Base-by-base conservation (phyloP, 148 eudicot species). In the Diospyros kaki region DNA sequence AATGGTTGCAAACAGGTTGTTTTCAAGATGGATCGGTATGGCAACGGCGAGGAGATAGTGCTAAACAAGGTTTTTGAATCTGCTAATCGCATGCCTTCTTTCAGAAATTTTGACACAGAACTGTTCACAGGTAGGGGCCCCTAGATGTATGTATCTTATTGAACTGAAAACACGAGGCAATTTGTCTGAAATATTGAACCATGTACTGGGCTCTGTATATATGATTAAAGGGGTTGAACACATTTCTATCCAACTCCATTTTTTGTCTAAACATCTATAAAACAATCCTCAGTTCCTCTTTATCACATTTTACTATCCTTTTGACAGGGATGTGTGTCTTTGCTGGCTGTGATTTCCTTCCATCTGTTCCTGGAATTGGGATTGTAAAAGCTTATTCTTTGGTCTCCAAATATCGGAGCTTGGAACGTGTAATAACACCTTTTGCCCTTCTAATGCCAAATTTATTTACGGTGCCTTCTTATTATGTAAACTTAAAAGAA, bases 341-440 rank as follows among this genome's bases (percentile, higher is more conserved):
- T 78, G 97, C 94, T 63, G 94, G 97, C 60, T 88, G 97, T 81
- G 97, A 92, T 80, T 92, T 92, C 77, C 93, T 92, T 82, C 88
- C 91, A 74, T 92, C 97, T 60, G 86, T 92, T 73, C 93, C 93
- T 73, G 93, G 97, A 65, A 90, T 92, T 66, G 97, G 97, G 71
- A 88, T 88, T 61, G 72, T 69, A 44, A 92, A 84, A 83, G 93
- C 97, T 76, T 80, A 88, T 86, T 68, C 88, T 52, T 74, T 92
- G 82, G 95, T 90, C 76, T 81, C 90, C 66, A 92, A 90, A 81
- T 92, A 92, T 60, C 85, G 83, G 14, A 89, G 87, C 61, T 80
- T 86, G 58, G 93, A 90, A 59, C 91, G 94, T 68, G 97, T 92
- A 90, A 87, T 90, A 73, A 6, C 75, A 68, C 73, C n/a, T 41